A percentile compares a stretch with the other conserved stretches of the same genome.
These are phyloP conservation scores for Jackrogersella multiformis DNA, from an alignment of 495 filamentous ascomycete genomes.

Conservation along the genomic window DNA sequence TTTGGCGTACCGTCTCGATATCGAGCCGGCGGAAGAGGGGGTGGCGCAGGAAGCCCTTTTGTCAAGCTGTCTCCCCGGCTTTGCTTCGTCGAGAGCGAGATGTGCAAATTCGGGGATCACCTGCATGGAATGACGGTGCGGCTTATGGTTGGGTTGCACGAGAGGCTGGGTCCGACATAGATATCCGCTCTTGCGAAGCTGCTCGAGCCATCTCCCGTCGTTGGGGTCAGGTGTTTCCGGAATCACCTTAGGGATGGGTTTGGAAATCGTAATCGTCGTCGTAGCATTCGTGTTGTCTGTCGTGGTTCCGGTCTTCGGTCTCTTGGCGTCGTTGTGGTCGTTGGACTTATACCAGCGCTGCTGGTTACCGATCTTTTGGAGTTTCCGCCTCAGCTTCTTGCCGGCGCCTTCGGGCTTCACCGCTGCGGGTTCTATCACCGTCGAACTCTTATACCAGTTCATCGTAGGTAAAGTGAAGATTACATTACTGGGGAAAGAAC, in stretches of 20 bases:
- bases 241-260: slow-evolving; percentile 25
- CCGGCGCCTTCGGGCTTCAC: slow-evolving; percentile 39
- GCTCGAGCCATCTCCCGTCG: slow-evolving; percentile 50
- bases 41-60: slow-evolving; percentile 27
- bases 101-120: slow-evolving; percentile 55
- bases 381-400: slow-evolving; percentile 52
- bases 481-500: slow-evolving; percentile 41
- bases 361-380: slow-evolving; percentile 51
- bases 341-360: slow-evolving; percentile 34
- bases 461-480: slow-evolving; percentile 46
- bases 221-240: slow-evolving; percentile 35
- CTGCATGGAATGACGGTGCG: slow-evolving; percentile 34
- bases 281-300: slow-evolving; percentile 38
- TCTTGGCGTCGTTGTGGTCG: slow-evolving; percentile 41
- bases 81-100: slow-evolving; percentile 42
- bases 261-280: neutral
- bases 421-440: slow-evolving; percentile 36
- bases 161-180: slow-evolving; percentile 31
- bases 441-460: slow-evolving; percentile 46
- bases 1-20: slow-evolving; percentile 53
- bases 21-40: slow-evolving; percentile 32
- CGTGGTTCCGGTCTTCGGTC: neutral
- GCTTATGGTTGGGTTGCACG: slow-evolving; percentile 25
- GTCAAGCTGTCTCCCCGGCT: slow-evolving; percentile 32
- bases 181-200: slow-evolving; percentile 48